Base-by-base conservation (phyloP, 148 eudicot genomes). In the Polygonum maritimum region DNA sequence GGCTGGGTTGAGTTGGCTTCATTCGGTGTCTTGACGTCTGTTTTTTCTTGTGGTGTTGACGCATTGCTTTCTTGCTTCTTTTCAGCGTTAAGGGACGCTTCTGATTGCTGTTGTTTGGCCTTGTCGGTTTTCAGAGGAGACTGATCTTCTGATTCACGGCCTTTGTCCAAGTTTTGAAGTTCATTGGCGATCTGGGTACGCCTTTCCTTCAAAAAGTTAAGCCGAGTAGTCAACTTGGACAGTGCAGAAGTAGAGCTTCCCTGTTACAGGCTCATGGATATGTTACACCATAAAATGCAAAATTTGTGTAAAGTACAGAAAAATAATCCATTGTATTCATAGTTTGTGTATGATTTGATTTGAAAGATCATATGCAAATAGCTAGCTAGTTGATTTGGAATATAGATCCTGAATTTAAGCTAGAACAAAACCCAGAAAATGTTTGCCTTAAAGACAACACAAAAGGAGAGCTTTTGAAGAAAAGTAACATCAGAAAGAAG, bases 201-300 rank as follows among this genome's bases (percentile, higher is more conserved):
- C 57, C 90, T 80, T 81, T 92, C 98, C 83, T 96, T 92, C 83
- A 96, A 88, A 87, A 92, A 92, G 88, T 87, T 87, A 73, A 96
- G 95, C 44, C 94, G 79, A 79, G 83, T 90, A 77, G 99, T 86
- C 77, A 95, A 88, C 85, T 89, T 96, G 80, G 98, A 91, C 80
- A 92, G 80, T 18, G 94, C 89, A 38, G 87, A 90, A 71, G 86
- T 80, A 63, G 93, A 86, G 70, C 80, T 76, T 71, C 88, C 95
- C 97, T 96, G 90, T 45, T 70, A 81, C 77, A 67, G 21, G 44
- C 44, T 38, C 44, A 38, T 67, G 39, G 7, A 63, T 12, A 31
- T 63, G 69, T 62, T 62, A 63, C 69, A 62, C 9, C 38, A 10
- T 2, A 62, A 60, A 60, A 26, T 62, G 38, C 69, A 11, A 62